Base-by-base conservation (phyloP, 2,329 filamentous ascomycete genomes). In the Xenoacremonium recifei region DNA sequence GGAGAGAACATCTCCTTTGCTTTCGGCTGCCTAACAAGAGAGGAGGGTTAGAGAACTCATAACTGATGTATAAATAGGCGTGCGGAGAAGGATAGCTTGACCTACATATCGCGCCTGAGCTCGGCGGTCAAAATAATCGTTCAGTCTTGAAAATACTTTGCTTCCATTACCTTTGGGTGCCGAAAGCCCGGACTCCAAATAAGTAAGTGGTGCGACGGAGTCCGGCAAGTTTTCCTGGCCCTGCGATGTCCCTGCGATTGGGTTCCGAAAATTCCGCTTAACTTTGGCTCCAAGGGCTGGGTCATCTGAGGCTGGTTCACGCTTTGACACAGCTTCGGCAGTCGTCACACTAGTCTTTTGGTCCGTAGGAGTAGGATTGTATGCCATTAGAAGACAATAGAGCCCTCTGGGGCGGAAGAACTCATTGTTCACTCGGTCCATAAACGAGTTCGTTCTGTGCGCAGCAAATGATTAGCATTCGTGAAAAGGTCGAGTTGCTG, bases 341-440 rank as follows among this genome's bases (percentile, higher is more conserved):
- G 38, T n/a, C 13, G 32, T 17, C n/a, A 36, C 21, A 5, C 23
- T 16, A 18, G 38, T 31, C n/a, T 40, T 17, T 1, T 35, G 6
- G 17, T 35, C 37, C 5, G 19, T 21, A 2, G 42, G 19, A 4
- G 38, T 38, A 0, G 46, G 46, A n/a, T 38, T 41, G 37, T 45
- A 51, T 3, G 48, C 42, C 46, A 51, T 40, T 21, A 51, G 27
- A 2, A 51, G 35, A 15, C 48, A 51, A 27, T 44, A 51, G 4
- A 51, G 33, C 4, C 48, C 48, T 9, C 46, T 43, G 10, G 49
- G 49, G 12, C 37, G 40, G 16, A 51, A 51, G 25, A 51, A 38
- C 6, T 49, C 35, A 1, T 33, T 17, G 35, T 51, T 51, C 4
- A 46, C 44, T 19, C 44, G 47, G 31, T 51, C 47, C 17, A 51